These are phyloP conservation scores for Aaosphaeria pasadenensis DNA, from an alignment of 2,329 filamentous ascomycete species.

Conservation along the genomic window DNA sequence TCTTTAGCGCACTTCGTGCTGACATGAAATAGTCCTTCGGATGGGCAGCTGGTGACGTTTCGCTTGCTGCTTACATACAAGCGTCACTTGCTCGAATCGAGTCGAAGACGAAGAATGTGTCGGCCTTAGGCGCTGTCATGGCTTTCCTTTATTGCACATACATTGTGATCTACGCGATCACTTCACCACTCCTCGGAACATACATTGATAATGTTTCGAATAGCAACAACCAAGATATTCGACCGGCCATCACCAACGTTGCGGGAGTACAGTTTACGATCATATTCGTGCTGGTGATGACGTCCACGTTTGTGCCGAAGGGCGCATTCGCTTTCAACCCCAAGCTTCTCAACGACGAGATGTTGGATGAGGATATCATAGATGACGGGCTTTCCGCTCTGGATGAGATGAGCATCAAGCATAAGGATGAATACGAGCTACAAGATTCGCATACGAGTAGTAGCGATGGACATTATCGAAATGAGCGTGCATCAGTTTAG, in stretches of 20 bases:
- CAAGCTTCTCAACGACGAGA: constrained; percentile 39
- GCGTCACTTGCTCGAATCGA: constrained; percentile 48
- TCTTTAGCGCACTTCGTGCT: neutral
- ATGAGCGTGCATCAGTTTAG: no score
- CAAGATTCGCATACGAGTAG: neutral
- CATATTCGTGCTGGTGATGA: constrained; percentile 41
- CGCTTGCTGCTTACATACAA: constrained; percentile 51
- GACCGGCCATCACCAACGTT: constrained; percentile 42
- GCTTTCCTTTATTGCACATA: constrained; percentile 51
- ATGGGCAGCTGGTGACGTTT: constrained; percentile 53
- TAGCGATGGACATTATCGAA: neutral
- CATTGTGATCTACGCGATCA: constrained; percentile 48
- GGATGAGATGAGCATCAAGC: constrained; percentile 14
- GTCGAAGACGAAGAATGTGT: constrained; percentile 44
- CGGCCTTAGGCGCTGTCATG: constrained; percentile 51
- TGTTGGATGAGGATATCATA: constrained; percentile 32
- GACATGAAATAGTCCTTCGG: constrained; percentile 35
- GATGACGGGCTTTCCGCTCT: constrained; percentile 20
- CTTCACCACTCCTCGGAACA: constrained; percentile 43
- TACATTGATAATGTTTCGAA: constrained; percentile 47
- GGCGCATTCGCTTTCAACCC: constrained; percentile 47
- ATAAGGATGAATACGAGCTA: constrained; percentile 13
- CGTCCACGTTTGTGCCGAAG: constrained; percentile 46
- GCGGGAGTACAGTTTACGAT: constrained; percentile 50
- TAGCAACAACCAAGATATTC: constrained; percentile 35